A percentile compares a stretch with the other conserved stretches of the same genome.
Conservation (phyloP, 2,329 filamentous ascomycete genomes). For the Fusarium caatingaense region DNA sequence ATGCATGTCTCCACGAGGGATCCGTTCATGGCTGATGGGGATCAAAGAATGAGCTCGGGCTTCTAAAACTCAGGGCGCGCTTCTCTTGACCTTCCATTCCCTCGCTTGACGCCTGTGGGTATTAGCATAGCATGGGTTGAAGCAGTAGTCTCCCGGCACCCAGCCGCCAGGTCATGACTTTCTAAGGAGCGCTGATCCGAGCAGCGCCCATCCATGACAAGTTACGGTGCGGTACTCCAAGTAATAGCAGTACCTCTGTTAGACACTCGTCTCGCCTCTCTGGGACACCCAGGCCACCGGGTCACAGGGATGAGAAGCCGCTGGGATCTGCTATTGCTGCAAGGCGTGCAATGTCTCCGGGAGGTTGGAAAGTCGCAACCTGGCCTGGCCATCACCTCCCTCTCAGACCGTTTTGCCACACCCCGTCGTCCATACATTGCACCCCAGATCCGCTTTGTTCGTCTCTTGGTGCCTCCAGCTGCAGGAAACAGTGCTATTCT, state of each 20-base stretch:
- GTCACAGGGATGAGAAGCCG: constrained; percentile 37
- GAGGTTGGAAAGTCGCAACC: constrained; percentile 35
- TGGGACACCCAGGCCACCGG: constrained; percentile 39
- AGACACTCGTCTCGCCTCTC: constrained; percentile 18
- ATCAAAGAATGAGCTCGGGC: constrained; percentile 31
- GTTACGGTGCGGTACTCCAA: neutral
- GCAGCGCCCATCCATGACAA: constrained; percentile 6
- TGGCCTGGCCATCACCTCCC: constrained; percentile 8
- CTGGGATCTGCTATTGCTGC: constrained; percentile 35
- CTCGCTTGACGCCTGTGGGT: constrained; percentile 25
- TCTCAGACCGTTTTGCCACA: constrained; percentile 24
- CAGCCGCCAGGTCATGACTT: constrained; percentile 20
- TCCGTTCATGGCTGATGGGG: constrained; percentile 25
- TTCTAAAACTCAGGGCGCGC: constrained; percentile 32
- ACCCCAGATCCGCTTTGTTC: constrained; percentile 17
- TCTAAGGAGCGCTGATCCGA: constrained; percentile 33
- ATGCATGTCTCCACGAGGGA: constrained; percentile 40
- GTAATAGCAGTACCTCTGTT: constrained; percentile 9
- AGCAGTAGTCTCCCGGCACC: constrained; percentile 12
- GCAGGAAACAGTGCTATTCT: constrained; percentile 23
- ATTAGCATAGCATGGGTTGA: constrained; percentile 28
- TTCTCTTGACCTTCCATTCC: constrained; percentile 35
- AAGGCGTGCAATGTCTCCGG: constrained; percentile 33
- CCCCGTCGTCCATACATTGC: constrained; percentile 10
- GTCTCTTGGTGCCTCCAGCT: constrained; percentile 27